A percentile compares a stretch with the other conserved stretches of the same genome.
These are phyloP conservation scores for Begonia peltatifolia DNA, from an alignment of 306 rosid species.

Conservation along the genomic window DNA sequence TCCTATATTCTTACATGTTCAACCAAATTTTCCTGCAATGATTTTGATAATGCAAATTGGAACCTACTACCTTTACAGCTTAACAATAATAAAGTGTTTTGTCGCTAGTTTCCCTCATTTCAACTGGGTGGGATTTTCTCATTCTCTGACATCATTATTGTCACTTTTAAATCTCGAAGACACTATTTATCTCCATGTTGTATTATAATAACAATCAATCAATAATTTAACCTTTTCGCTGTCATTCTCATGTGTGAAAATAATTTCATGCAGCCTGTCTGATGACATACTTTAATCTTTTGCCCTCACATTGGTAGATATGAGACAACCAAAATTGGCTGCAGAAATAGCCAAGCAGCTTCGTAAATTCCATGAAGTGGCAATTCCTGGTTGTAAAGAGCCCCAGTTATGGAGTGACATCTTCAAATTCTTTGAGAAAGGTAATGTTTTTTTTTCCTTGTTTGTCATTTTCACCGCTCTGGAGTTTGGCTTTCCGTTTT, in stretches of 20 bases:
- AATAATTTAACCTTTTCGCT: not conserved
- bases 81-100: too few relatives aligned
- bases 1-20: too few relatives aligned
- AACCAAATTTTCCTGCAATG: too few relatives aligned
- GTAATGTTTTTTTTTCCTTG: slow-evolving; percentile 20
- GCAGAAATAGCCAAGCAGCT: slow-evolving; percentile 70
- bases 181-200: not conserved
- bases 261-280: slow-evolving; percentile 11
- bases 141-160: too few relatives aligned
- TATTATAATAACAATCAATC: too few relatives aligned
- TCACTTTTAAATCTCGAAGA: not conserved
- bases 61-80: too few relatives aligned
- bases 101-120: too few relatives aligned
- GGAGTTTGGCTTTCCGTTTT: slow-evolving; percentile 3
- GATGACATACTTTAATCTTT: slow-evolving; percentile 15
- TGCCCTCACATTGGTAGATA: slow-evolving; percentile 37
- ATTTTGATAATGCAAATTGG: too few relatives aligned
- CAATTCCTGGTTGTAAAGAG: slow-evolving; percentile 77
- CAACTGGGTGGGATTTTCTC: too few relatives aligned
- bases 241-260: not conserved
- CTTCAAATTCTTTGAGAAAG: slow-evolving; percentile 62
- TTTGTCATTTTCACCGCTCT: slow-evolving; percentile 3
- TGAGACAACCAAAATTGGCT: slow-evolving; percentile 62
- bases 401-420: slow-evolving; percentile 86
- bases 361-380: slow-evolving; percentile 55